These are phyloP conservation scores for Cladochytrium replicatum DNA, from an alignment of 192 early-diverging fungal species.

Conservation along the genomic window DNA sequence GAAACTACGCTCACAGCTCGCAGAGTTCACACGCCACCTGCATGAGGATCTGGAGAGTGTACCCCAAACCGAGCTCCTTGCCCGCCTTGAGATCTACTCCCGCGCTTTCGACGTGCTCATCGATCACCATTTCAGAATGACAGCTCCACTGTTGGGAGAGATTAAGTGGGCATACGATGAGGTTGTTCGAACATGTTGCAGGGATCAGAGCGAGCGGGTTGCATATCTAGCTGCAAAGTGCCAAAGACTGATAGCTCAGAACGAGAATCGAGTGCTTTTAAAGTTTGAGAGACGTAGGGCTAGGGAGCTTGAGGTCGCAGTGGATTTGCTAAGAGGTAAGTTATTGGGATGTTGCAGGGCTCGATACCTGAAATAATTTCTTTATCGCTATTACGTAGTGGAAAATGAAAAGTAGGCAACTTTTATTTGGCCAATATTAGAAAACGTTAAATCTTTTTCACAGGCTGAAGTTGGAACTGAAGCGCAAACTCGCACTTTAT, in stretches of 20 bases:
- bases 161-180: no score
- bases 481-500: constrained; percentile 34
- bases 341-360: background rate
- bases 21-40: no score
- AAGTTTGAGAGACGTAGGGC: constrained; percentile 36
- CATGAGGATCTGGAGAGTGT: no score
- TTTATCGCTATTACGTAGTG: background rate
- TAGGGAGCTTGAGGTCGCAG: constrained; percentile 21
- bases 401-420: constrained; percentile 30
- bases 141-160: no score
- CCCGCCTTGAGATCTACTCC: no score
- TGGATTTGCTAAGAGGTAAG: constrained; percentile 20
- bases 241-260: constrained; percentile 37
- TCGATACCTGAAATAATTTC: background rate
- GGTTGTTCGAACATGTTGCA: constrained; percentile 21
- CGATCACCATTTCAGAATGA: no score
- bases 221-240: constrained; percentile 33
- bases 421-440: background rate
- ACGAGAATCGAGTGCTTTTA: constrained; percentile 40
- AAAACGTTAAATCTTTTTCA: background rate
- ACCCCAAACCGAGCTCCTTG: no score
- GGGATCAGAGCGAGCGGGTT: constrained; percentile 32
- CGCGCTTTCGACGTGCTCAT: no score
- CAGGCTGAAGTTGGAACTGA: constrained; percentile 28
- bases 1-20: no score